These are phyloP conservation scores for Myrmaecium sp. DNA, from an alignment of 2,329 filamentous ascomycete species.

Conservation along the genomic window DNA sequence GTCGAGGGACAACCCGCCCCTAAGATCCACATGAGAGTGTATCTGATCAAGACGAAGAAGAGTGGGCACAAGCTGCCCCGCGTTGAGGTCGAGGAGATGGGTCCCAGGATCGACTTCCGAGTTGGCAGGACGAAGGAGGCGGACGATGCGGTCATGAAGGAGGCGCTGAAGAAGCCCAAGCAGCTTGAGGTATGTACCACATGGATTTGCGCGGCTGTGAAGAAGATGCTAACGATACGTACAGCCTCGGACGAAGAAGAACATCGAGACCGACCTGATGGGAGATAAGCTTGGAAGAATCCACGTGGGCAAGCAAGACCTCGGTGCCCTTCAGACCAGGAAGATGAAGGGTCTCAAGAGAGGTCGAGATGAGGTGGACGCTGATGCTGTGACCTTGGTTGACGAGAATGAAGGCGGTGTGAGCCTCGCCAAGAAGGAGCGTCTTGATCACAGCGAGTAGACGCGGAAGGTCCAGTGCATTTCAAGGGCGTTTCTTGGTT, in stretches of 20 bases:
- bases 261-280: constrained; percentile 76
- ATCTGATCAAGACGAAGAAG: constrained; percentile 72
- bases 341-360: constrained; percentile 99
- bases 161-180: constrained; percentile 76
- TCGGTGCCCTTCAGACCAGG: constrained; percentile 73
- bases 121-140: constrained; percentile 67
- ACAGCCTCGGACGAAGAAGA: constrained; percentile 68
- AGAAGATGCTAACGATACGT: constrained; percentile 9
- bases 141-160: constrained; percentile 66
- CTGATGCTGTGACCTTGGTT: constrained; percentile 19
- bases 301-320: constrained; percentile 79
- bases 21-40: constrained; percentile 53
- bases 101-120: constrained; percentile 81
- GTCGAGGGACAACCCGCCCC: constrained; percentile 26
- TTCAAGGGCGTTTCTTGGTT: no score
- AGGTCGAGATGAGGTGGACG: constrained; percentile 39
- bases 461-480: no score
- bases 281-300: constrained; percentile 94
- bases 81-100: constrained; percentile 90
- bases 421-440: constrained; percentile 4
- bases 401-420: constrained; percentile 18
- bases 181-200: constrained; percentile 38
- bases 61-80: constrained; percentile 75
- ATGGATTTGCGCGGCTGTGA: neutral
- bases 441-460: no score